Evolutionary conservation across 192 early-diverging fungal genomes (phyloP).

Genomic region (Rhizophagus sp.): DNA sequence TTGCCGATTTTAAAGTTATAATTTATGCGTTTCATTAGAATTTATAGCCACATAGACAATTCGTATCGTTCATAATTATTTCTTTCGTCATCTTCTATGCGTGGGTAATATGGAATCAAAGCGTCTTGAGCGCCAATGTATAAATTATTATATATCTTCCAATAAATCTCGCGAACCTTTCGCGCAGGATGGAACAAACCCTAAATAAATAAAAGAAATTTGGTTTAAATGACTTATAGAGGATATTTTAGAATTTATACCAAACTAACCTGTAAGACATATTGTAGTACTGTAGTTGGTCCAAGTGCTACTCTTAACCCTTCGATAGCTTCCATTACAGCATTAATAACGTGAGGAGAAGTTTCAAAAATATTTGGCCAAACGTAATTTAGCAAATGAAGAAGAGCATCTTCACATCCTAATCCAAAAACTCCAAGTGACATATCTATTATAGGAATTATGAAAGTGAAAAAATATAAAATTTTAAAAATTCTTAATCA

Average conservation of each 20-base stretch:
- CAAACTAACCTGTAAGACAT: slow-evolving; percentile 56
- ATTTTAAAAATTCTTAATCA: too few relatives aligned
- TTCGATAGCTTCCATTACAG: slow-evolving; percentile 97
- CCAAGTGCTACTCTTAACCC: slow-evolving; percentile 90
- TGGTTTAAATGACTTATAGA: neutral
- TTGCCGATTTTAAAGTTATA: too few relatives aligned
- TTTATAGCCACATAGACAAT: slow-evolving; percentile 61
- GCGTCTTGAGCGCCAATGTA: slow-evolving; percentile 91
- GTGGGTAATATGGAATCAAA: slow-evolving; percentile 89
- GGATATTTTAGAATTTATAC: neutral
- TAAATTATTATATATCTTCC: slow-evolving; percentile 97
- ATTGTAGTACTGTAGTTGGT: slow-evolving; percentile 79
- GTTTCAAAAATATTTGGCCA: slow-evolving; percentile 99
- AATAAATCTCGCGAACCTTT: slow-evolving; percentile 95
- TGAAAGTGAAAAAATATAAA: neutral
- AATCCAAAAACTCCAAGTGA: slow-evolving; percentile 90
- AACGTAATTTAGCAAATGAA: slow-evolving; percentile 92
- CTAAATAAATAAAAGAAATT: slow-evolving; percentile 45
- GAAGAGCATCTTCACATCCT: slow-evolving; percentile 90
- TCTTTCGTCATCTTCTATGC: slow-evolving; percentile 77
- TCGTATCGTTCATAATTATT: slow-evolving; percentile 84
- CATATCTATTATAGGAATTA: slow-evolving; percentile 57
- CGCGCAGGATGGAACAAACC: slow-evolving; percentile 97
- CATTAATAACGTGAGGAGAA: slow-evolving; percentile 95
- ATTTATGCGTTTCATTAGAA: neutral